Base-by-base conservation (phyloP, 2,329 filamentous ascomycete genomes). In the Corinectria fuckeliana region DNA sequence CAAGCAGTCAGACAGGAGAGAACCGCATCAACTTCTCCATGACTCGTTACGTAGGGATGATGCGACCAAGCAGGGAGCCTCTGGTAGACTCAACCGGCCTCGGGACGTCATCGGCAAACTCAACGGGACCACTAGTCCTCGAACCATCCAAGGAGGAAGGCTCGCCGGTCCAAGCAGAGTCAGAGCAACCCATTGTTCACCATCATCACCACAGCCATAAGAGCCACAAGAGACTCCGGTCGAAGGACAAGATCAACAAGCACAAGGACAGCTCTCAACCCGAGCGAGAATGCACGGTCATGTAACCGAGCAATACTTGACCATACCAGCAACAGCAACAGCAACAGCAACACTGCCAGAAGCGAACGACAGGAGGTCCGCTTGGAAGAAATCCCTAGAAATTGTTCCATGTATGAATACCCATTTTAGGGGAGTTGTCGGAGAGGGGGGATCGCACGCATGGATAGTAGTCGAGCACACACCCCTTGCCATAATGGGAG, bases 1-100 rank as follows among this genome's bases (percentile, higher is more conserved):
- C 86, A 4, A 76, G 75, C 16, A 88, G 86, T 66, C 85, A 88
- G 65, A 81, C 79, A 1, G 84, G 85, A 25, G 86, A 88, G 64
- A 80, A 79, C 14, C 80, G 86, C 4, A 81, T 87, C 56, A 87
- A 83, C 67, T 76, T 82, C 16, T 84, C 82, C 3, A 85, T 88
- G 71, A 82, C 80, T 14, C 81, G 83, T n/a, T 73, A 86, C 4
- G 81, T 81, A 9, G 79, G 81, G 0, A 77, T 86, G 6, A 80
- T 82, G 66, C 81, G 80, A 50, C 67, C 78, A 8, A 85, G 82
- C 74, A 84, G 78, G 67, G 84, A 87, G 58, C 77, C 55, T 7
- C 63, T 71, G 42, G 57, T 60, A 8, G 75, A 76, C 14, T 57
- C 61, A 14, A 70, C 65, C 38, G 56, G 52, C 9, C 50, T 72